Evolutionary conservation across 1,284 basidiomycete genomes (phyloP).

Genomic region (Microbotryum saponariae): DNA sequence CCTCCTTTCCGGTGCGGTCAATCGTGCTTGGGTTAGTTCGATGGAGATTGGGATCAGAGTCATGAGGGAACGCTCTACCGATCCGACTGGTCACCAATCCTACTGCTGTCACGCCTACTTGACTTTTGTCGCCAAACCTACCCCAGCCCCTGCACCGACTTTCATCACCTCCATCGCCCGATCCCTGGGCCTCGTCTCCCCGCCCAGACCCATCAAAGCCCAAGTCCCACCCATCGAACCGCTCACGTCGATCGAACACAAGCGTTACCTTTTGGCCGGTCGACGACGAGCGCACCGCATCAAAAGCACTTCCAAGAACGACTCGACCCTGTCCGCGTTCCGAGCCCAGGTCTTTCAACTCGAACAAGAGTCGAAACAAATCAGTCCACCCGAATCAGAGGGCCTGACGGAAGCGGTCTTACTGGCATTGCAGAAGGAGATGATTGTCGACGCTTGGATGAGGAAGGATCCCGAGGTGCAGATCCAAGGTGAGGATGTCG

Average conservation of each 20-base stretch:
- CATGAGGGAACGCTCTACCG: slow-evolving; percentile 35
- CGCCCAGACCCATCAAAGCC: slow-evolving; percentile 23
- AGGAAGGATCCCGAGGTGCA: slow-evolving; percentile 24
- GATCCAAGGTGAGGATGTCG: slow-evolving; percentile 24
- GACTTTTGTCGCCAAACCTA: slow-evolving; percentile 40
- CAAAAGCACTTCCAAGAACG: slow-evolving; percentile 31
- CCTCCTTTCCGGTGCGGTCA: slow-evolving; percentile 40
- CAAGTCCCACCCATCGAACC: slow-evolving; percentile 37
- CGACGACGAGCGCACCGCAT: slow-evolving; percentile 40
- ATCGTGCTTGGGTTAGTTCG: slow-evolving; percentile 41
- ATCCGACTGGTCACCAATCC: slow-evolving; percentile 28
- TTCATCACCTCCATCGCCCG: slow-evolving; percentile 12
- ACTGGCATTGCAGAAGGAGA: slow-evolving; percentile 19
- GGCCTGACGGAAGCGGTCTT: slow-evolving; percentile 6
- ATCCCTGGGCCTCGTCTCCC: slow-evolving; percentile 25
- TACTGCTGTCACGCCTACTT: slow-evolving; percentile 43
- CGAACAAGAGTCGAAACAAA: slow-evolving; percentile 5
- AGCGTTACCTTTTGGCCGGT: slow-evolving; percentile 42
- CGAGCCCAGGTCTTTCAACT: slow-evolving; percentile 33
- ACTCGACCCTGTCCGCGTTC: slow-evolving; percentile 33
- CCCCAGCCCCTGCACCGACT: slow-evolving; percentile 6
- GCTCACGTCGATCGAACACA: slow-evolving; percentile 38
- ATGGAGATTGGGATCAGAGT: slow-evolving; percentile 43
- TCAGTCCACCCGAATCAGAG: background rate
- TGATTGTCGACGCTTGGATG: slow-evolving; percentile 31